Conservation (phyloP, 2,329 filamentous ascomycete species). For the Aspergillus sp. region DNA sequence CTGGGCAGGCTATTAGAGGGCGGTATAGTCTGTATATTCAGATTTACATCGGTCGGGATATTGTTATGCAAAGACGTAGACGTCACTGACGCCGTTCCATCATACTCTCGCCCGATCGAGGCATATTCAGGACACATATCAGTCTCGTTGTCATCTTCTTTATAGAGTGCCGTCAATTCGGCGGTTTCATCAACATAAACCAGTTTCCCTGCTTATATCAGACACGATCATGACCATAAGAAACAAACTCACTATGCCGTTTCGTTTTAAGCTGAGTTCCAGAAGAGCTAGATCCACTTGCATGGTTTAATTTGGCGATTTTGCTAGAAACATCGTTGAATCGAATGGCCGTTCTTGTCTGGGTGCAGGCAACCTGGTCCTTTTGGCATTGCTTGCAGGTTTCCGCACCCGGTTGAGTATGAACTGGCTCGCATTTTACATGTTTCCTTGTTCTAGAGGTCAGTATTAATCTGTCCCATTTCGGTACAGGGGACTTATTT, state of each 20-base stretch:
- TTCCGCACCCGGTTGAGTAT: too few relatives aligned
- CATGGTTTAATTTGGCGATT: background rate
- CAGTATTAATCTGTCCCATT: background rate
- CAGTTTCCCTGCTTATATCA: background rate
- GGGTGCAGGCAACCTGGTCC: background rate
- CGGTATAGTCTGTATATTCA: too few relatives aligned
- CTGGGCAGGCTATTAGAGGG: background rate
- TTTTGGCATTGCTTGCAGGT: background rate
- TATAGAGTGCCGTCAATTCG: background rate
- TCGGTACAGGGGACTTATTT: background rate
- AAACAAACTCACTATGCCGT: background rate
- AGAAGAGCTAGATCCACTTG: background rate
- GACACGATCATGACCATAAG: background rate
- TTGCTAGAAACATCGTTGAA: conserved; percentile 1
- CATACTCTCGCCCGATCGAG: too few relatives aligned
- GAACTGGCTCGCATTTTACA: background rate
- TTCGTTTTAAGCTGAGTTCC: background rate
- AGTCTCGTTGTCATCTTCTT: background rate
- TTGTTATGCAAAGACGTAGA: too few relatives aligned
- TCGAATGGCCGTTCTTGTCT: background rate
- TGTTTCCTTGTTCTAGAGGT: background rate
- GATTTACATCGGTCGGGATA: too few relatives aligned
- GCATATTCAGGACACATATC: too few relatives aligned
- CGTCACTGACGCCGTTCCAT: too few relatives aligned
- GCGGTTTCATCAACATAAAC: conserved; percentile 5